These are phyloP conservation scores for Mycena venus DNA, from an alignment of 768 basidiomycete species.

Conservation along the genomic window DNA sequence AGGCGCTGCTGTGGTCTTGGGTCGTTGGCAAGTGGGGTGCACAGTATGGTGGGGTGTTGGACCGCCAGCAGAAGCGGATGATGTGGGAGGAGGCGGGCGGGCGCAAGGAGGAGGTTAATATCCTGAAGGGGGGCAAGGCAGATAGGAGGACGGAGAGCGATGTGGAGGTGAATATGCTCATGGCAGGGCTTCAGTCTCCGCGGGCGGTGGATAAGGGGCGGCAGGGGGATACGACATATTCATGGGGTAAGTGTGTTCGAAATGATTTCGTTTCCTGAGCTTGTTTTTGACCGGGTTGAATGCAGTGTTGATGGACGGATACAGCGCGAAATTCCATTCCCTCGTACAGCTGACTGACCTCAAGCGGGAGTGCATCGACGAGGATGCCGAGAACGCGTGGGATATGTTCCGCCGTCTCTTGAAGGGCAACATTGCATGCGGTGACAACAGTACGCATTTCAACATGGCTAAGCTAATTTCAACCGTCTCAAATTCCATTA, in stretches of 20 bases:
- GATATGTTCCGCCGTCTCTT: conserved; percentile 21
- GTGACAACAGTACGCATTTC: conserved; percentile 16
- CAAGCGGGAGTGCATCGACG: conserved; percentile 4
- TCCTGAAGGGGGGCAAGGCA: not conserved
- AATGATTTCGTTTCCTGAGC: not conserved
- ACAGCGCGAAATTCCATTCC: conserved; percentile 3
- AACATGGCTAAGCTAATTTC: not conserved
- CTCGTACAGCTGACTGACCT: not conserved
- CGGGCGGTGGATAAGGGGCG: not conserved
- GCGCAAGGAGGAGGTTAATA: not conserved
- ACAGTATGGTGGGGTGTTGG: not conserved
- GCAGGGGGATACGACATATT: conserved; percentile 17
- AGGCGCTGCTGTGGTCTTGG: conserved; percentile 54
- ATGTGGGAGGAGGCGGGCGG: conserved; percentile 51
- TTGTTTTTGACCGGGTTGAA: not conserved
- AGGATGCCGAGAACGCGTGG: conserved; percentile 13
- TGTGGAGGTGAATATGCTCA: conserved; percentile 30
- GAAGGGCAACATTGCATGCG: not conserved
- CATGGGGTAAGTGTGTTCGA: conserved; percentile 15
- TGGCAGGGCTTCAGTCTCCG: conserved; percentile 23
- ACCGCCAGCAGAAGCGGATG: conserved; percentile 27
- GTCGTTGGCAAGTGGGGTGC: conserved; percentile 47
- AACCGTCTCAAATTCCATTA: not conserved
- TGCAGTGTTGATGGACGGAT: conserved; percentile 25
- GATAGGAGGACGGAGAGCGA: conserved; percentile 15